These are phyloP conservation scores for Calonectria hawksworthii DNA, from an alignment of 2,329 filamentous ascomycete species.

Conservation along the genomic window DNA sequence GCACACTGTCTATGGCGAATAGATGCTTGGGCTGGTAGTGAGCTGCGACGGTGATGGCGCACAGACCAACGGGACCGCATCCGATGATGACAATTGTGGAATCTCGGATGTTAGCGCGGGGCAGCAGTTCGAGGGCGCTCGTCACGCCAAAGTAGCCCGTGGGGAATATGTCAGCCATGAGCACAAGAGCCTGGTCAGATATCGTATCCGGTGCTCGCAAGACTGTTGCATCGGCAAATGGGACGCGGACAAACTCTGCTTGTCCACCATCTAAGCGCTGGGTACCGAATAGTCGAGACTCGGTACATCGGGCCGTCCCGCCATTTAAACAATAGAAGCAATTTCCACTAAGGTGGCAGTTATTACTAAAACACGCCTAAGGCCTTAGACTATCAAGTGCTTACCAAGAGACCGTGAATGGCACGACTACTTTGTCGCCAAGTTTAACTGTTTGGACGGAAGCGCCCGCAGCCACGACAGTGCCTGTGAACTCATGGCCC, in stretches of 20 bases:
- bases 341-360: conserved; percentile 52
- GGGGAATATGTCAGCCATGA: conserved; percentile 97
- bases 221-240: conserved; percentile 84
- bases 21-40: neutral
- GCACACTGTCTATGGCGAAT: neutral
- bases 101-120: neutral
- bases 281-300: conserved; percentile 79
- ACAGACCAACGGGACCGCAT: neutral
- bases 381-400: neutral
- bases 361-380: neutral
- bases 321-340: conserved; percentile 90
- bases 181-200: conserved; percentile 79
- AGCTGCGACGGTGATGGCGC: neutral
- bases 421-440: neutral
- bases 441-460: neutral
- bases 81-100: neutral
- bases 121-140: conserved; percentile 72
- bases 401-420: neutral
- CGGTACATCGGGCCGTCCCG: conserved; percentile 83
- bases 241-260: conserved; percentile 86
- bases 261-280: conserved; percentile 81
- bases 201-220: conserved; percentile 77
- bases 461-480: neutral
- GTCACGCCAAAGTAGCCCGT: conserved; percentile 87
- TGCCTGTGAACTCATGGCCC: neutral